Base-by-base conservation (phyloP, 2,329 filamentous ascomycete genomes). In the Scytalidium lignicola region DNA sequence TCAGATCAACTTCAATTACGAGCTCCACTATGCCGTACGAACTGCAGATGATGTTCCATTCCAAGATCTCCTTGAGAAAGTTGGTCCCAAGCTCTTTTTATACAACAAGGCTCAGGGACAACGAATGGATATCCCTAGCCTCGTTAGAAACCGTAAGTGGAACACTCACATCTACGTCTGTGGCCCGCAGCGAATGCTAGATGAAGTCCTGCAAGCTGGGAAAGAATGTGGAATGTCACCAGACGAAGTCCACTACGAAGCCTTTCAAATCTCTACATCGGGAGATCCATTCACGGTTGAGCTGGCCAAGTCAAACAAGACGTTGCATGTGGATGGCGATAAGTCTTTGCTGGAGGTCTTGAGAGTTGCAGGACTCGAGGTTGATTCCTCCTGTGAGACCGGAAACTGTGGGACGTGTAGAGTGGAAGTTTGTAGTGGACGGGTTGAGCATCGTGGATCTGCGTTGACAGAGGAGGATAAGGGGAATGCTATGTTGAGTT, bases 161-260 rank as follows among this genome's bases (percentile, higher is more conserved):
- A 80, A 79, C 56, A 75, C 75, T 9, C 75, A 78, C 46, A 64
- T 85, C 3, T 85, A 83, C 60, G 74, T 79, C 20, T 86, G 82
- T 60, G 82, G 83, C 0, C 80, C 82, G 0, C 56, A 60, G 8
- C 69, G 75, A 7, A 72, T 86, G 65, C 79, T 83, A 69, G 72
- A 78, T 5, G 75, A 74, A 41, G 74, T 76, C 0, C 60, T 59
- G 18, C 56, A 56, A 2, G 70, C 70, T 12, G 73, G 74, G 0
- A 65, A 66, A 8, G 63, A 62, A 7, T 65, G 67, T 8, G 68
- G 71, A 0, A 66, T 85, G 0, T 62, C 69, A 0, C 67, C 73
- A 2, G 67, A 71, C 1, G 78, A 81, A 39, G 68, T 84, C 1
- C 81, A 85, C 60, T 80, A 75, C 50, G 82, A 86, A 61, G 74